Evolutionary conservation across 108 stramenopile species (phyloP).

Genomic region (Cyclotella choctawhatcheeana): DNA sequence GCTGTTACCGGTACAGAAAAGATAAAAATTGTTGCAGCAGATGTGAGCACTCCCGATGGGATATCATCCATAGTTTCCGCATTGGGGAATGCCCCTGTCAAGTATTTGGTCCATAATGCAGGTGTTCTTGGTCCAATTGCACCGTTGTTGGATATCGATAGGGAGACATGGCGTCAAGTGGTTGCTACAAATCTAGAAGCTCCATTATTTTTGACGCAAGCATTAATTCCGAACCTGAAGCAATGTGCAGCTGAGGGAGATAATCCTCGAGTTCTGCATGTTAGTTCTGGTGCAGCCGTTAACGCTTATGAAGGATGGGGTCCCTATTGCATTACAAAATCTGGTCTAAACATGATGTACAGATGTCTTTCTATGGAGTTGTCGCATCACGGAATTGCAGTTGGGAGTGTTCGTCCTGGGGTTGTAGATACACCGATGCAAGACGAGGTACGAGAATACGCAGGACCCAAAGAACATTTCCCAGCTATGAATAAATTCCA

Average conservation of each 20-base stretch:
- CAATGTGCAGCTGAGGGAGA: conserved; percentile 28
- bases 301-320: conserved; percentile 72
- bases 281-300: conserved; percentile 63
- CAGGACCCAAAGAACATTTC: conserved; percentile 36
- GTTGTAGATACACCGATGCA: conserved; percentile 83
- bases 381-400: conserved; percentile 42
- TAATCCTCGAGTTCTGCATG: conserved; percentile 52
- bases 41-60: conserved; percentile 46
- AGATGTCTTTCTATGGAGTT: conserved; percentile 55
- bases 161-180: conserved; percentile 41
- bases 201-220: conserved; percentile 65
- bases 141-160: conserved; percentile 46
- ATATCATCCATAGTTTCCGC: conserved; percentile 28
- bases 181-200: conserved; percentile 57
- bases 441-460: conserved; percentile 57
- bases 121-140: conserved; percentile 64
- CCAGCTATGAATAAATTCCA: conserved; percentile 53
- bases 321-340: conserved; percentile 68
- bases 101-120: conserved; percentile 70
- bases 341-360: conserved; percentile 71
- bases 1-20: neutral
- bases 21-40: conserved; percentile 30
- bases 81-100: conserved; percentile 40
- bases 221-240: conserved; percentile 55
- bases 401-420: conserved; percentile 66